Evolutionary conservation across 2,329 filamentous ascomycete species (phyloP), one percentile per base, ranked within the genome.

Genomic region (Diaporthe caulivora): DNA sequence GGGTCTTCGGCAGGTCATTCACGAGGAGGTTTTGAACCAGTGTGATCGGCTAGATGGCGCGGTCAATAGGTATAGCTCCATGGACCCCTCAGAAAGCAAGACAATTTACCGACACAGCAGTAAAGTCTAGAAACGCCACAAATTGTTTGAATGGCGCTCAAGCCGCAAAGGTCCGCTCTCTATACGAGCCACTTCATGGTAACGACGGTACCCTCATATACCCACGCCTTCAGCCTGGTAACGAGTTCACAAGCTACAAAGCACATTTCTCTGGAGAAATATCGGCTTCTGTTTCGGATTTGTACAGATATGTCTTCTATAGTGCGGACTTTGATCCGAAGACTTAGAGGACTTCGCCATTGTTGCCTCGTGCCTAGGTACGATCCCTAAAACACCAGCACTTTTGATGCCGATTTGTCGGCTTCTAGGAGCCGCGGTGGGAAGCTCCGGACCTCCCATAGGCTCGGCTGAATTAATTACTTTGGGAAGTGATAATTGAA

Each of bases 171-270:
- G 57, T 60, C 37, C 57, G 57, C 34, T n/a, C 57, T 42, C n/a
- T 60, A 3, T 60, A 60, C n/a, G 57, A 60, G 11, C 57, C 57
- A 10, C 57, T 60, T 26, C 42, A 60, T 9, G 57, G 57, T 1
- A 24, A 26, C 8, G n/a, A 60, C n/a, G 57, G 37, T 2, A 42
- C 57, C n/a, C 34, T 60, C 15, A 34, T 60, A 1, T 60, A 60
- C 11, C 87, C 87, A 2, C 82, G 84, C n/a, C 83, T 88, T 77
- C 83, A 87, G 69, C 86, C 85, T 9, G 87, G 87, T 15, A 82
- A 82, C 18, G 85, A 87, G 76, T 75, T 83, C 13, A 34, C 74
- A 29, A 31, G 65, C 49, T 54, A 51, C 49, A 26, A 6, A 8
- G 18, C 49, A 21, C 58, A 57, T n/a, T 70, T 54, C 21, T 54